Evolutionary conservation across 257 asterid species (phyloP).

Genomic region (Linderniella brevidens): DNA sequence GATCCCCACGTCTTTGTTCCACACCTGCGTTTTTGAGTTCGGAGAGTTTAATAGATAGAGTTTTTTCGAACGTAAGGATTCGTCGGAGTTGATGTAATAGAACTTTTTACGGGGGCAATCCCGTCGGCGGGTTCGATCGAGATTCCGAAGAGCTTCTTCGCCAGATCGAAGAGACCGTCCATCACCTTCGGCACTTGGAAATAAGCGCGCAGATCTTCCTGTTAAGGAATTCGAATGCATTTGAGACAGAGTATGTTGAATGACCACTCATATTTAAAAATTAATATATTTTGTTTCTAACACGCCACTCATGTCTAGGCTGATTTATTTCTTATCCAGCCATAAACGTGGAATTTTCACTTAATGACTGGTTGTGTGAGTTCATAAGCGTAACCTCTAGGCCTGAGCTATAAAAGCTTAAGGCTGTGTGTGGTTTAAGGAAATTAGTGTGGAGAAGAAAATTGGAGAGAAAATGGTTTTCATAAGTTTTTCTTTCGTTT

Average conservation of each 20-base stretch:
- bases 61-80: neutral
- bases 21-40: slow-evolving; percentile 34
- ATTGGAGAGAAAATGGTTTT: no score
- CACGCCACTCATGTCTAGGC: no score
- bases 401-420: no score
- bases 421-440: no score
- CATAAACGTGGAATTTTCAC: no score
- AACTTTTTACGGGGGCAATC: slow-evolving; percentile 59
- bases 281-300: no score
- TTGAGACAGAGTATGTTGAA: neutral
- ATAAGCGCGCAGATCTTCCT: slow-evolving; percentile 98
- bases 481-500: no score
- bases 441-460: no score
- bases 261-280: no score
- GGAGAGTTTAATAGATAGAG: slow-evolving; percentile 9
- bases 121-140: slow-evolving; percentile 69
- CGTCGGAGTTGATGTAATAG: slow-evolving; percentile 6
- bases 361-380: no score
- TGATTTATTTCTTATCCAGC: no score
- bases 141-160: slow-evolving; percentile 15
- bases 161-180: slow-evolving; percentile 92
- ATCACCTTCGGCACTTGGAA: slow-evolving; percentile 88
- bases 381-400: no score
- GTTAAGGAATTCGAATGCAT: slow-evolving; percentile 13
- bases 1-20: slow-evolving; percentile 81